A percentile compares a stretch with the other conserved stretches of the same genome.
These are phyloP conservation scores for Neofusicoccum ribis DNA, from an alignment of 2,329 filamentous ascomycete genomes.

Conservation along the genomic window DNA sequence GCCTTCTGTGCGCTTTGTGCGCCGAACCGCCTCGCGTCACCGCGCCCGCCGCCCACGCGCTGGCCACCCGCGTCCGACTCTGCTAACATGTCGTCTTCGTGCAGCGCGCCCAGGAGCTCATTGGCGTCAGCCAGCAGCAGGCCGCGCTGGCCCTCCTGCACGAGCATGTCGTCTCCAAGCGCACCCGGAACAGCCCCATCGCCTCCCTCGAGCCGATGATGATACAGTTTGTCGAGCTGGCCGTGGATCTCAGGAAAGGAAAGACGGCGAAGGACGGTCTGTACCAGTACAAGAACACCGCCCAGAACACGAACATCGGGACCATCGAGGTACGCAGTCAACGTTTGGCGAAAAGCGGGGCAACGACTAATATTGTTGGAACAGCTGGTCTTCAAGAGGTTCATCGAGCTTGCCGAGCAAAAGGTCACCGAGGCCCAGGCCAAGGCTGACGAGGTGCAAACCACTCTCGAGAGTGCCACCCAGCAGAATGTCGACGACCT, in stretches of 20 bases:
- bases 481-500: conserved; percentile 86
- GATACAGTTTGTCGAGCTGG: conserved; percentile 95
- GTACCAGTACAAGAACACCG: conserved; percentile 99
- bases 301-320: conserved; percentile 96
- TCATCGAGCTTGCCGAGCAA: conserved; percentile 93
- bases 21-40: conserved; percentile 25
- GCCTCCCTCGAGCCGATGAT: conserved; percentile 95
- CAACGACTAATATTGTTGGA: neutral
- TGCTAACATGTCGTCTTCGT: conserved; percentile 12
- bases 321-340: conserved; percentile 81
- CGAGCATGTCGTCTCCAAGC: conserved; percentile 98
- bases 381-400: conserved; percentile 84
- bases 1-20: conserved; percentile 13
- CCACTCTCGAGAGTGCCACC: conserved; percentile 74
- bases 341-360: neutral
- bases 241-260: conserved; percentile 95
- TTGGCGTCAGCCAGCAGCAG: conserved; percentile 90
- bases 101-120: conserved; percentile 92
- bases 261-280: conserved; percentile 98
- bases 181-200: conserved; percentile 96
- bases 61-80: conserved; percentile 5
- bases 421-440: conserved; percentile 95
- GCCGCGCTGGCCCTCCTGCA: conserved; percentile 93
- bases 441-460: conserved; percentile 94
- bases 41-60: conserved; percentile 6